Base-by-base conservation (phyloP, 208 protist genomes). In the Trypanosomatidae sp. region DNA sequence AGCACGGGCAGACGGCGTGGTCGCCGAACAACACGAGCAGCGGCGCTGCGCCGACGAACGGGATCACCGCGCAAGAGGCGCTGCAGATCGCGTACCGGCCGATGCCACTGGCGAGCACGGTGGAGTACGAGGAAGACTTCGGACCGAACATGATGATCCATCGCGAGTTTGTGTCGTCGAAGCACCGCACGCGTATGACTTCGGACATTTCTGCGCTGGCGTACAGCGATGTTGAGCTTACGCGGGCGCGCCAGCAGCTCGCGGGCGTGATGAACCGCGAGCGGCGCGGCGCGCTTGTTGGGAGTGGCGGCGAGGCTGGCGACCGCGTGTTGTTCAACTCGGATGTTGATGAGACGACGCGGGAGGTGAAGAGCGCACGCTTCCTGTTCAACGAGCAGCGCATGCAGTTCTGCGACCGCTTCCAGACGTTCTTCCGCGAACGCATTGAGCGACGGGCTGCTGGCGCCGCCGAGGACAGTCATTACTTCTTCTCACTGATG, bases 121-220 rank as follows among this genome's bases (percentile, higher is more conserved):
- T 96, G 1, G 89, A 96, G 81, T 93, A 94, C 79, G 89, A 96
- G 71, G 89, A 96, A 69, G 92, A 96, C 73, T 96, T 92, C 74
- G 89, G 89, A 17, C 77, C 74, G 59, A 95, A 88, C 66, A 79
- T 96, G 74, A 92, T 95, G 77, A 89, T 96, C 41, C 92, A 96
- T 68, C 92, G 92, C 53, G 89, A 96, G 83, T 96, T 89, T 56
- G 76, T 96, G 43, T 91, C 92, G 17, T 79, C 85, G 50, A 80
- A 79, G 71, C 71, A 86, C 69, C 86, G 89, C 44, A 77, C 85
- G 44, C 84, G 79, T 30, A 86, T 93, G 84, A 76, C 73, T 13
- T 86, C 86, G 28, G 82, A 89, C 66, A 72, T 95, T 19, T 73
- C 84, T 22, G 59, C 81, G n/a, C 69, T 96, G 25, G 80, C 88